Evolutionary conservation across 495 filamentous ascomycete genomes (phyloP).

Genomic region (Podospora comata): DNA sequence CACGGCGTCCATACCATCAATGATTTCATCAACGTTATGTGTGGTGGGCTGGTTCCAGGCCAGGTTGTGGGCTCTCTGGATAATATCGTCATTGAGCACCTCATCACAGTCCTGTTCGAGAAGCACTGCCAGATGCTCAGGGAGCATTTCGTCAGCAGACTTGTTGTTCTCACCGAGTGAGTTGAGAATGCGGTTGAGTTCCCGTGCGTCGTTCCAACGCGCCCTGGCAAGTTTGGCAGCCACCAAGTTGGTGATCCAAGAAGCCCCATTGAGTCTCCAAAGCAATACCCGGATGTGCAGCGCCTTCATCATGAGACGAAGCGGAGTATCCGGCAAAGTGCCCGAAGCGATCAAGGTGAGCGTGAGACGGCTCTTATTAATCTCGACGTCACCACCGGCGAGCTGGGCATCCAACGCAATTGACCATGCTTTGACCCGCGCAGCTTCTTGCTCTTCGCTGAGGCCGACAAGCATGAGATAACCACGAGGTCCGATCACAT

Average conservation of each 20-base stretch:
- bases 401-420: slow-evolving; percentile 94
- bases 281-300: slow-evolving; percentile 85
- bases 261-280: slow-evolving; percentile 60
- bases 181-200: slow-evolving; percentile 57
- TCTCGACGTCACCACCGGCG: slow-evolving; percentile 86
- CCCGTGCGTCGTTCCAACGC: slow-evolving; percentile 77
- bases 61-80: slow-evolving; percentile 86
- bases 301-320: slow-evolving; percentile 86
- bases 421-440: slow-evolving; percentile 86
- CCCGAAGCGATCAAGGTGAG: slow-evolving; percentile 86
- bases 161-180: slow-evolving; percentile 46
- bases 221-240: slow-evolving; percentile 58
- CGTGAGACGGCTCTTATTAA: slow-evolving; percentile 81
- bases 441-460: slow-evolving; percentile 80
- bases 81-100: slow-evolving; percentile 70
- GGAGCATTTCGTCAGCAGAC: slow-evolving; percentile 59
- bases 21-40: slow-evolving; percentile 56
- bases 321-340: slow-evolving; percentile 79
- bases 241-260: slow-evolving; percentile 50
- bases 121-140: slow-evolving; percentile 69
- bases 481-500: slow-evolving; percentile 67
- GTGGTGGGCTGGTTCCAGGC: slow-evolving; percentile 80
- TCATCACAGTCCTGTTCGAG: slow-evolving; percentile 74
- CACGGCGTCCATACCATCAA: slow-evolving; percentile 75
- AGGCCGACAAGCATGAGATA: slow-evolving; percentile 77